These are phyloP conservation scores for Pistacia atlantica DNA, from an alignment of 345 rosid species.

Conservation along the genomic window DNA sequence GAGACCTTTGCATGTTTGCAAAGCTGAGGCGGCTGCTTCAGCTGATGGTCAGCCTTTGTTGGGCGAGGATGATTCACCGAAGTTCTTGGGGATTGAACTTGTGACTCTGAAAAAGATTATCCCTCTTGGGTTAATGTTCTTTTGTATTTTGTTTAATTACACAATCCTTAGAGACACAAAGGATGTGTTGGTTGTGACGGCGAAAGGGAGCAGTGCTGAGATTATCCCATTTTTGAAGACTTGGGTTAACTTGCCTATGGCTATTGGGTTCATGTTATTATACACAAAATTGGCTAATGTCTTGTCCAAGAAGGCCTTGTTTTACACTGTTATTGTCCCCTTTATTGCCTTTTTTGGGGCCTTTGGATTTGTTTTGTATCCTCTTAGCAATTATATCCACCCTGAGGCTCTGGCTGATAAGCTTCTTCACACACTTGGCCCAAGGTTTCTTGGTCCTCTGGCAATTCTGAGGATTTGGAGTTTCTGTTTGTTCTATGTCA, in stretches of 20 bases:
- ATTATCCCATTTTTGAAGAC: slow-evolving; percentile 96
- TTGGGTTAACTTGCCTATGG: slow-evolving; percentile 99
- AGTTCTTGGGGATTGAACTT: slow-evolving; percentile 70
- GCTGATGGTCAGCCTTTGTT: slow-evolving; percentile 53
- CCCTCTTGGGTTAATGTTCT: slow-evolving; percentile 94
- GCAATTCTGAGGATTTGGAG: slow-evolving; percentile 97
- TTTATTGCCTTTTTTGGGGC: slow-evolving; percentile 94
- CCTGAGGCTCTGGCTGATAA: slow-evolving; percentile 84
- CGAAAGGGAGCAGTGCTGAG: slow-evolving; percentile 94
- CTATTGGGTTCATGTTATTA: slow-evolving; percentile 91
- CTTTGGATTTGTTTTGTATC: slow-evolving; percentile 88
- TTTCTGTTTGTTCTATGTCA: slow-evolving; percentile 95
- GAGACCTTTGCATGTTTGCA: slow-evolving; percentile 64
- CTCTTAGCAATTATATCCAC: slow-evolving; percentile 83
- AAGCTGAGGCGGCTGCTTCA: slow-evolving; percentile 85
- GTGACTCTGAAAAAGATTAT: slow-evolving; percentile 78
- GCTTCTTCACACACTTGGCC: slow-evolving; percentile 75
- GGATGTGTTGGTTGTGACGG: slow-evolving; percentile 96
- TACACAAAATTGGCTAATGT: slow-evolving; percentile 80
- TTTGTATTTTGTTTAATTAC: slow-evolving; percentile 90
- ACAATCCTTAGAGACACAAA: slow-evolving; percentile 98
- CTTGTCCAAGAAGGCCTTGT: slow-evolving; percentile 82
- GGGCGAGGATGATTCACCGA: slow-evolving; percentile 52
- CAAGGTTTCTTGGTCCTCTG: slow-evolving; percentile 94
- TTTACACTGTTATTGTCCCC: slow-evolving; percentile 82